Conservation (phyloP, 108 stramenopile species). For the Nitzschia sp. region DNA sequence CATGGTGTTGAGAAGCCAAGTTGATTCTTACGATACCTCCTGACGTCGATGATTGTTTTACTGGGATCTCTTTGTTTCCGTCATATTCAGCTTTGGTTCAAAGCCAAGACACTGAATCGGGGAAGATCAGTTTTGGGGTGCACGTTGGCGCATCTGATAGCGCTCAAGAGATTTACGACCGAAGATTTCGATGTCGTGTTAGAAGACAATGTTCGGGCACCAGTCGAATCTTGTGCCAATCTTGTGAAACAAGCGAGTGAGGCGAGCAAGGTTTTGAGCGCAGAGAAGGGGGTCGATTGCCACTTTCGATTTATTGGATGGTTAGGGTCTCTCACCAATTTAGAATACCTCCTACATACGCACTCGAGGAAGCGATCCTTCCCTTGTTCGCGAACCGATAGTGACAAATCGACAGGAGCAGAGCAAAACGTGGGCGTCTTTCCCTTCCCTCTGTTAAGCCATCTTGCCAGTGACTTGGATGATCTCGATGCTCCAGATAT, state of each 20-base stretch:
- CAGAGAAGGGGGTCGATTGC: conserved; percentile 33
- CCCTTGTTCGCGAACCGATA: neutral
- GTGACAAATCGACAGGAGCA: neutral
- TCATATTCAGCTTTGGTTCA: conserved; percentile 78
- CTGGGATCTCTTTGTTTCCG: no score
- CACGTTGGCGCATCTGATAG: conserved; percentile 80
- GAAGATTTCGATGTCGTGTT: conserved; percentile 79
- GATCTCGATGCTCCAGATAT: neutral
- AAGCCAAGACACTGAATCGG: conserved; percentile 77
- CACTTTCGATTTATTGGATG: conserved; percentile 86
- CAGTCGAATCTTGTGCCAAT: conserved; percentile 42
- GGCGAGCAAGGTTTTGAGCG: conserved; percentile 24
- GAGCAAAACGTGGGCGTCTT: conserved; percentile 25
- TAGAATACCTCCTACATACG: conserved; percentile 63
- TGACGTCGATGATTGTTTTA: no score
- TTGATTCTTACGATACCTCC: no score
- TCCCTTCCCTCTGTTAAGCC: conserved; percentile 63
- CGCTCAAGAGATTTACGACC: conserved; percentile 62
- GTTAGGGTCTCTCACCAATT: conserved; percentile 74
- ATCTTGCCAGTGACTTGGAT: conserved; percentile 40
- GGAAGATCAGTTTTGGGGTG: conserved; percentile 81
- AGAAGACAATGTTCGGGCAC: conserved; percentile 84
- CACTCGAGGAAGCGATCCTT: conserved; percentile 54
- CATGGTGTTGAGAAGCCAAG: no score
- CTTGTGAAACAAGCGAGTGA: conserved; percentile 63